Conservation (phyloP, 2,329 filamentous ascomycete species). For the Podosphaera fusca region DNA sequence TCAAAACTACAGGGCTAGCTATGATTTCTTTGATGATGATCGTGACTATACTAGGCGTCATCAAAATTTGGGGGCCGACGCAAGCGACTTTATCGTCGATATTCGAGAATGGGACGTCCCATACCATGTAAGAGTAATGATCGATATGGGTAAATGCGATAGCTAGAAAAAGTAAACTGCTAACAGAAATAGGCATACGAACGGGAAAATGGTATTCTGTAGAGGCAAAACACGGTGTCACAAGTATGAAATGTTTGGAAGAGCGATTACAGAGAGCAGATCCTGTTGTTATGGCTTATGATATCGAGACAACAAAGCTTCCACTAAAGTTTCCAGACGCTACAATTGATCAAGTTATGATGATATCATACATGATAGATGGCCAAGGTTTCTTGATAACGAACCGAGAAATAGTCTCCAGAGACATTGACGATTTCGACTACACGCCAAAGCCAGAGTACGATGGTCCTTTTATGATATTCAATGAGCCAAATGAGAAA, state of each 20-base stretch:
- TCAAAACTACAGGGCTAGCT: slow-evolving; percentile 47
- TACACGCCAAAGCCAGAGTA: slow-evolving; percentile 97
- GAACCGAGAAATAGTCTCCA: slow-evolving; percentile 89
- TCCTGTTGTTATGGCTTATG: slow-evolving; percentile 94
- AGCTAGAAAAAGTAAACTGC: neutral
- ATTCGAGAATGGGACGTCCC: slow-evolving; percentile 98
- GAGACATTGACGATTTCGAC: slow-evolving; percentile 93
- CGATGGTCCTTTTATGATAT: slow-evolving; percentile 84
- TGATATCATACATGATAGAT: slow-evolving; percentile 99
- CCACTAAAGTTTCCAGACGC: slow-evolving; percentile 94
- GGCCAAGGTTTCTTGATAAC: slow-evolving; percentile 95
- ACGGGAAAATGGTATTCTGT: slow-evolving; percentile 95
- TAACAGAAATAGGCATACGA: slow-evolving; percentile 46
- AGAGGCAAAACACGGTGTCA: slow-evolving; percentile 74
- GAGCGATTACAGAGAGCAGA: slow-evolving; percentile 78
- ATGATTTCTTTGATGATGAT: slow-evolving; percentile 86
- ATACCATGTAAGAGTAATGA: slow-evolving; percentile 96
- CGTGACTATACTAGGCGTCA: slow-evolving; percentile 58
- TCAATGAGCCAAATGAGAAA: slow-evolving; percentile 93
- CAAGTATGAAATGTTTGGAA: slow-evolving; percentile 64
- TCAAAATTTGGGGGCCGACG: slow-evolving; percentile 57
- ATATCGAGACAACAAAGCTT: slow-evolving; percentile 93
- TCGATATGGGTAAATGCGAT: slow-evolving; percentile 49
- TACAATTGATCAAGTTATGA: slow-evolving; percentile 92
- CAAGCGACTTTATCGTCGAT: slow-evolving; percentile 93